Conservation (phyloP, 2,329 filamentous ascomycete species). For the Talaromyces islandicus region DNA sequence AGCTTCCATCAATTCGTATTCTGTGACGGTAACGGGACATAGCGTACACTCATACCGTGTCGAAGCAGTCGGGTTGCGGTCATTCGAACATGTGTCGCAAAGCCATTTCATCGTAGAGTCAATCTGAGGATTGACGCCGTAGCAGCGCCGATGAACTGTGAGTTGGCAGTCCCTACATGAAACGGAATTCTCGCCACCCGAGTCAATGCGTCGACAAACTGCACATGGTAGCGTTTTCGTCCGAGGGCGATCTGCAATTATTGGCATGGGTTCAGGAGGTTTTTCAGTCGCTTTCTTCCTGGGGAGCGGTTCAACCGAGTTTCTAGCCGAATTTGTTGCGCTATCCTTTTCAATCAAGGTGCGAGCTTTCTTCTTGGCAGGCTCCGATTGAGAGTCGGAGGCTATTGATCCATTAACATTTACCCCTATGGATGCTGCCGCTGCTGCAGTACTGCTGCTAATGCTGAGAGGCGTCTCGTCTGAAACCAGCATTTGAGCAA, state of each 20-base stretch:
- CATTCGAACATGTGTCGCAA: conserved; percentile 93
- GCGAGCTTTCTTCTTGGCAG: conserved; percentile 57
- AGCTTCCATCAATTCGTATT: conserved; percentile 77
- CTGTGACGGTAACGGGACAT: conserved; percentile 75
- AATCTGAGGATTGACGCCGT: conserved; percentile 70
- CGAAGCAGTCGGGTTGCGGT: conserved; percentile 87
- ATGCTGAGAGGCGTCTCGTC: conserved; percentile 41
- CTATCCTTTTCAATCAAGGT: conserved; percentile 45
- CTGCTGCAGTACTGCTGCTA: conserved; percentile 36
- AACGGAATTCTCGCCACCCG: conserved; percentile 64
- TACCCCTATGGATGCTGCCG: conserved; percentile 39
- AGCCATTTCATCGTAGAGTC: conserved; percentile 70
- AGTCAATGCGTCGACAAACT: conserved; percentile 71
- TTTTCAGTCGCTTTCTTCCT: conserved; percentile 58
- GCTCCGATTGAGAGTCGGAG: conserved; percentile 38
- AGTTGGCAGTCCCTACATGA: conserved; percentile 83
- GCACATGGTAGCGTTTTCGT: conserved; percentile 76
- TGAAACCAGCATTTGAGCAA: conserved; percentile 40
- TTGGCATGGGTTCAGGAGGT: conserved; percentile 49
- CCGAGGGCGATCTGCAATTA: conserved; percentile 72
- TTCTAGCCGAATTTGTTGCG: conserved; percentile 40
- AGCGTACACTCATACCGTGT: conserved; percentile 91
- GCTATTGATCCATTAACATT: conserved; percentile 28
- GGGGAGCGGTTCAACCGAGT: conserved; percentile 43
- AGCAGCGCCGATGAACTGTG: conserved; percentile 87